Percentiles rank a stretch among this genome's conserved stretches.
Conservation (phyloP, 1,284 basidiomycete genomes). For the Caloboletus inedulis region DNA sequence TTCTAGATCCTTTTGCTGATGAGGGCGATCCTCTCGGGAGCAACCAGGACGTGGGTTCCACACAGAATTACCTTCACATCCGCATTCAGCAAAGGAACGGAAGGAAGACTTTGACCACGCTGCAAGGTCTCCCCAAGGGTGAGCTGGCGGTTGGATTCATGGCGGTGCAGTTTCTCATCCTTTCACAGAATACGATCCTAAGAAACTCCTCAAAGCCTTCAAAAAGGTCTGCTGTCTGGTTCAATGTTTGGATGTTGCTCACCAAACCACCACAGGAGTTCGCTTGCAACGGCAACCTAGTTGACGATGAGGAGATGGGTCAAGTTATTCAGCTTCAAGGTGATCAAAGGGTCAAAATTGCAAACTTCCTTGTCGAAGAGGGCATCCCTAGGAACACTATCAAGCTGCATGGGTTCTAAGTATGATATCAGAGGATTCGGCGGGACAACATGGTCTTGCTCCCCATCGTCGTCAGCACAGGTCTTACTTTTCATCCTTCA, state of each 20-base stretch:
- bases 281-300: slow-evolving; percentile 97
- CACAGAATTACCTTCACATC: slow-evolving; percentile 89
- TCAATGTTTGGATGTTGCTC: slow-evolving; percentile 5
- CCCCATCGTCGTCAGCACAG: slow-evolving; percentile 5
- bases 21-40: slow-evolving; percentile 77
- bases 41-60: slow-evolving; percentile 76
- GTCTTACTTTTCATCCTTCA: slow-evolving; percentile 13
- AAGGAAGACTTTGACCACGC: slow-evolving; percentile 96
- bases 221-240: slow-evolving; percentile 72
- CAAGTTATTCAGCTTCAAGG: slow-evolving; percentile 99
- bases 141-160: slow-evolving; percentile 25
- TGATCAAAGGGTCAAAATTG: slow-evolving; percentile 93
- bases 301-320: slow-evolving; percentile 95
- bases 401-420: slow-evolving; percentile 84
- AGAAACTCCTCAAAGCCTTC: slow-evolving; percentile 98
- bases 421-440: slow-evolving; percentile 4
- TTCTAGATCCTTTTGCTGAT: slow-evolving; percentile 89
- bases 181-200: slow-evolving; percentile 87
- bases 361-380: slow-evolving; percentile 79
- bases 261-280: slow-evolving; percentile 68
- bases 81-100: slow-evolving; percentile 99
- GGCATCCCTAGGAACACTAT: slow-evolving; percentile 71
- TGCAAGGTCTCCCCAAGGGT: slow-evolving; percentile 96
- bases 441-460: slow-evolving; percentile 8
- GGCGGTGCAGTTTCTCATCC: slow-evolving; percentile 15